A percentile compares a stretch with the other conserved stretches of the same genome.
These are phyloP conservation scores for Penicillium corylophilum DNA, from an alignment of 2,329 filamentous ascomycete genomes.

Conservation along the genomic window DNA sequence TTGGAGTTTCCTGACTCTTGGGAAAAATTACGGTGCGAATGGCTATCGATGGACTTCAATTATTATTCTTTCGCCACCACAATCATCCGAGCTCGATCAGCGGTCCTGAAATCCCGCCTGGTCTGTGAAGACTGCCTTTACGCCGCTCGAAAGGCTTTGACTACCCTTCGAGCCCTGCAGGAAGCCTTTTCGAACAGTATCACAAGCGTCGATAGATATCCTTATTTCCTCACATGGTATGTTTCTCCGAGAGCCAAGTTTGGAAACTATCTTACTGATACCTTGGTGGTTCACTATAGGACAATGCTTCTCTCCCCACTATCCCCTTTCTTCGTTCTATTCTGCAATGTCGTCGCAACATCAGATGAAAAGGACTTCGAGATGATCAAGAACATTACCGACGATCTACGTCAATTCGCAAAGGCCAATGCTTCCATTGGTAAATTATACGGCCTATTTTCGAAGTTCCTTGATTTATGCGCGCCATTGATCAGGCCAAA, in stretches of 20 bases:
- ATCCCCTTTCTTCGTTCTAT: slow-evolving; percentile 23
- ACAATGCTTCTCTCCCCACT: slow-evolving; percentile 25
- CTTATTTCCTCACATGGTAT: slow-evolving; percentile 25
- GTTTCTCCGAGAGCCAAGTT: neutral
- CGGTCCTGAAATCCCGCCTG: slow-evolving; percentile 24
- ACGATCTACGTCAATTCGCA: slow-evolving; percentile 21
- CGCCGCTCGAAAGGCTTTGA: slow-evolving; percentile 19
- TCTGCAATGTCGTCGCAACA: slow-evolving; percentile 26
- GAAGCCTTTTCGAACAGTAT: slow-evolving; percentile 14
- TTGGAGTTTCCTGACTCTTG: slow-evolving; percentile 13
- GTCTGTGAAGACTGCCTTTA: slow-evolving; percentile 26
- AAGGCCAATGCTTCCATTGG: slow-evolving; percentile 22
- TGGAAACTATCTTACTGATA: neutral
- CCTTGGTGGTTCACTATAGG: slow-evolving; percentile 4
- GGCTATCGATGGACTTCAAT: slow-evolving; percentile 25
- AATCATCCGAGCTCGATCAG: slow-evolving; percentile 23
- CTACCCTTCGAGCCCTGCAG: slow-evolving; percentile 19
- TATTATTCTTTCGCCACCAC: slow-evolving; percentile 24
- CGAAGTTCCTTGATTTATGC: slow-evolving; percentile 23
- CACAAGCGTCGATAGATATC: slow-evolving; percentile 19
- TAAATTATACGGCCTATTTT: slow-evolving; percentile 22
- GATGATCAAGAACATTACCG: slow-evolving; percentile 25
- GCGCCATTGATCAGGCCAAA: slow-evolving; percentile 16
- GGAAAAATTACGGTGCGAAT: slow-evolving; percentile 14
- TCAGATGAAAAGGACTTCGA: slow-evolving; percentile 21